These are phyloP conservation scores for Pleurotus tuber-regium DNA, from an alignment of 768 basidiomycete genomes.

Conservation along the genomic window DNA sequence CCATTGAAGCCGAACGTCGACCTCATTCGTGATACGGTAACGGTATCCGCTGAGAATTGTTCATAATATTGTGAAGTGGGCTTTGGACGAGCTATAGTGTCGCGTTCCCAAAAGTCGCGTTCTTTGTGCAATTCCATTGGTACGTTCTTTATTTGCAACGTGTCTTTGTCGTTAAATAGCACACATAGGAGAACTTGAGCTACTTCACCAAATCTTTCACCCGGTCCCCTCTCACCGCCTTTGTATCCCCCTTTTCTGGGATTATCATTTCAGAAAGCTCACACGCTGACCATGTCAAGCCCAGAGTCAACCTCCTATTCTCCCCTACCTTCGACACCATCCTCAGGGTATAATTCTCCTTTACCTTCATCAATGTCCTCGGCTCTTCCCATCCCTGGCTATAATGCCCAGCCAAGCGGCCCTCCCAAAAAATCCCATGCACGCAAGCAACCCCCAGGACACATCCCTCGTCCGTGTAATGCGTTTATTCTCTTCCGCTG, in stretches of 20 bases:
- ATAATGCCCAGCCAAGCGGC: not conserved
- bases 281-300: not conserved
- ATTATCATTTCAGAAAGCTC: not conserved
- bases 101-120: not conserved
- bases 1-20: constrained; percentile 1
- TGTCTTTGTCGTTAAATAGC: constrained; percentile 9
- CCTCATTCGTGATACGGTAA: not conserved
- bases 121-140: constrained; percentile 9
- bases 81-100: not conserved
- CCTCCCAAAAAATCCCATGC: constrained; percentile 31
- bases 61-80: not conserved
- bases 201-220: constrained; percentile 1
- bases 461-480: constrained; percentile 72
- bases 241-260: not conserved
- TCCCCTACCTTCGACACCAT: not conserved
- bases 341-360: not conserved
- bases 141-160: constrained; percentile 11
- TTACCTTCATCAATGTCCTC: not conserved
- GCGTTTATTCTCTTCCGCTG: constrained; percentile 81
- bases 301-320: constrained; percentile 1
- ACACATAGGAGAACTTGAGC: not conserved
- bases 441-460: constrained; percentile 44
- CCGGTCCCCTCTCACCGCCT: not conserved
- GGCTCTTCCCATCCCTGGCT: not conserved
- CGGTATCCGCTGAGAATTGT: not conserved